Percentiles rank a stretch among this genome's conserved stretches.
Evolutionary conservation across 208 protist species (phyloP).

Genomic region (Leishmania amazonensis): DNA sequence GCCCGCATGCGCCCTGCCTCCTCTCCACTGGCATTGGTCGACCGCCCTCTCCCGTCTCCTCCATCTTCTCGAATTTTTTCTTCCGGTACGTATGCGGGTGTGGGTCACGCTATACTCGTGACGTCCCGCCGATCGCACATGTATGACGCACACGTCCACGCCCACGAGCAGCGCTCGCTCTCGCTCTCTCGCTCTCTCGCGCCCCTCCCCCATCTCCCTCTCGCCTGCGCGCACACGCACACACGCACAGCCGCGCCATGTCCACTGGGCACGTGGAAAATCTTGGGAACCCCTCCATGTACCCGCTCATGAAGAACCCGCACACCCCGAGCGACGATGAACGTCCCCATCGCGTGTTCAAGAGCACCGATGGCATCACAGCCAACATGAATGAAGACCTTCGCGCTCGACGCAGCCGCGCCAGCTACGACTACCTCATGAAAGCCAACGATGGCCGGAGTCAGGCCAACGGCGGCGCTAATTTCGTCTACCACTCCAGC

Average conservation of each 20-base stretch:
- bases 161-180: not conserved
- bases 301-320: not conserved
- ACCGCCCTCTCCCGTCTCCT: not conserved
- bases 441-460: slow-evolving; percentile 7
- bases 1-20: not conserved
- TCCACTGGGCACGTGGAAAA: not conserved
- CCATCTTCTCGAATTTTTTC: not conserved
- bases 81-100: not conserved
- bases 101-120: not conserved
- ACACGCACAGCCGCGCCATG: not conserved
- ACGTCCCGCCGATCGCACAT: not conserved
- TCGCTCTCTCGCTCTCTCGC: not conserved
- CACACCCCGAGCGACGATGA: not conserved
- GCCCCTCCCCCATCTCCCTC: too few relatives aligned
- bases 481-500: slow-evolving; percentile 17
- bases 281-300: not conserved
- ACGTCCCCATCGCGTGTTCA: not conserved
- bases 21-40: not conserved
- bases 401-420: slow-evolving; percentile 19
- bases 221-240: not conserved
- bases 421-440: slow-evolving; percentile 35
- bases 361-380: slow-evolving; percentile 5
- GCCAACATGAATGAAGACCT: slow-evolving; percentile 2
- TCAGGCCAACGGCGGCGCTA: not conserved
- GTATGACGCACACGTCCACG: not conserved